A percentile compares a stretch with the other conserved stretches of the same genome.
These are phyloP conservation scores for Boechera stricta DNA, from an alignment of 345 rosid species.

Conservation along the genomic window DNA sequence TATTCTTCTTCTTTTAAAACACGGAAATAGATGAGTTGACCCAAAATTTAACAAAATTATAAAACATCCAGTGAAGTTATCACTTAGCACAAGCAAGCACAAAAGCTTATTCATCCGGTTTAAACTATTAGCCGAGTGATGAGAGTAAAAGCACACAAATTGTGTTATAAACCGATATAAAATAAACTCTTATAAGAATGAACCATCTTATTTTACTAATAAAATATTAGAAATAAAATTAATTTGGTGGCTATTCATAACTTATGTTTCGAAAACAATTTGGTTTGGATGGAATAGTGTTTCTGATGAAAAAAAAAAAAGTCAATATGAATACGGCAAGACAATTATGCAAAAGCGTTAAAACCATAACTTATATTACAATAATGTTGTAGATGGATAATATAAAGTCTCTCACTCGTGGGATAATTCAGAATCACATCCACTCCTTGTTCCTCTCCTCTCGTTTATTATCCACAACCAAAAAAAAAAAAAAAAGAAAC, in stretches of 20 bases:
- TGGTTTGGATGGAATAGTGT: too few species aligned
- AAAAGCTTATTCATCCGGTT: neutral
- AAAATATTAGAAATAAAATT: too few species aligned
- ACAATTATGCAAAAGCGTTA: too few species aligned
- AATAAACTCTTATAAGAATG: too few species aligned
- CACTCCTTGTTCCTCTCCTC: slow-evolving; percentile 33
- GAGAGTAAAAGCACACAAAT: neutral
- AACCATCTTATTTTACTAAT: too few species aligned
- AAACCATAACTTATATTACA: neutral
- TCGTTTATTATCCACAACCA: slow-evolving; percentile 41
- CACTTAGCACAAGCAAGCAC: neutral
- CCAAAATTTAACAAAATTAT: neutral
- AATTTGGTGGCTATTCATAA: too few species aligned
- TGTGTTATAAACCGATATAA: neutral
- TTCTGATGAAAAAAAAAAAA: too few species aligned
- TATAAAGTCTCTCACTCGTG: slow-evolving; percentile 11
- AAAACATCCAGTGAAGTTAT: neutral
- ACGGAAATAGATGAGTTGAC: neutral
- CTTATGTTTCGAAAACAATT: too few species aligned
- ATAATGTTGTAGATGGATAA: slow-evolving; percentile 32
- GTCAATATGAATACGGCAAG: too few species aligned
- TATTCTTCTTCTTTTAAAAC: neutral
- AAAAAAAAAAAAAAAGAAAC: too few species aligned
- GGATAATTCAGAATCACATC: slow-evolving; percentile 33
- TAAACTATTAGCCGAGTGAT: neutral